These are phyloP conservation scores for Laetiporus sulphureus DNA, from an alignment of 1,284 basidiomycete species.

Conservation along the genomic window DNA sequence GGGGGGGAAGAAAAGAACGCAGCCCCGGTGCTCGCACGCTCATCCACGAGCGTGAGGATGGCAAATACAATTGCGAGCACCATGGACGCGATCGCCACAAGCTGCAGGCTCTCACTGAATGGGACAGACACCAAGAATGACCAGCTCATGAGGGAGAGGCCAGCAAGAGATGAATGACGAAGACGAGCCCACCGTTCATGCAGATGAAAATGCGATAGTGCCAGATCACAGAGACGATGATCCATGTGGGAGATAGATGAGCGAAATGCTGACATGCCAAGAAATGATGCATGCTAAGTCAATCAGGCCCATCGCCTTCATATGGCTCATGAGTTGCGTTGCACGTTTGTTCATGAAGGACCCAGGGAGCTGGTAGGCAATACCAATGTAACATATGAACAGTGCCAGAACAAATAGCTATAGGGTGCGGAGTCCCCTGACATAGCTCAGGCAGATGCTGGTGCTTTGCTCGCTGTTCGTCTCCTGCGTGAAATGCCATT, in stretches of 20 bases:
- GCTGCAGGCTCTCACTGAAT: constrained; percentile 66
- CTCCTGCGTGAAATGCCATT: constrained; percentile 67
- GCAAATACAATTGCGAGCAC: constrained; percentile 61
- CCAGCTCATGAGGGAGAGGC: constrained; percentile 33
- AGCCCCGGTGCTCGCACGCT: constrained; percentile 35
- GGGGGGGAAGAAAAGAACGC: constrained; percentile 68
- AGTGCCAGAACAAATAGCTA: constrained; percentile 58
- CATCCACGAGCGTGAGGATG: constrained; percentile 57
- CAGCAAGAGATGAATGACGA: constrained; percentile 64
- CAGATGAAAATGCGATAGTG: constrained; percentile 57
- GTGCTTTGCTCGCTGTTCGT: constrained; percentile 58
- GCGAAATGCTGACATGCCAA: constrained; percentile 55
- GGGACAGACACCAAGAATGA: constrained; percentile 58
- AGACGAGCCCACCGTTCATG: constrained; percentile 54
- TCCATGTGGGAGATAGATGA: constrained; percentile 59
- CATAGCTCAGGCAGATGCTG: constrained; percentile 50
- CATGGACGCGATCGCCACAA: constrained; percentile 63
- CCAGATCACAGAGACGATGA: constrained; percentile 58
- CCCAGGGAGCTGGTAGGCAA: constrained; percentile 69
- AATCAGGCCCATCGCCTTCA: constrained; percentile 69
- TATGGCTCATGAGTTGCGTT: constrained; percentile 51
- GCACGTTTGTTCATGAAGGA: constrained; percentile 58
- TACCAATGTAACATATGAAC: constrained; percentile 61
- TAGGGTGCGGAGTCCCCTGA: constrained; percentile 49
- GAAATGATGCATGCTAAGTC: constrained; percentile 63